Evolutionary conservation across 257 asterid genomes (phyloP).

Genomic region (Penstemon davidsonii): DNA sequence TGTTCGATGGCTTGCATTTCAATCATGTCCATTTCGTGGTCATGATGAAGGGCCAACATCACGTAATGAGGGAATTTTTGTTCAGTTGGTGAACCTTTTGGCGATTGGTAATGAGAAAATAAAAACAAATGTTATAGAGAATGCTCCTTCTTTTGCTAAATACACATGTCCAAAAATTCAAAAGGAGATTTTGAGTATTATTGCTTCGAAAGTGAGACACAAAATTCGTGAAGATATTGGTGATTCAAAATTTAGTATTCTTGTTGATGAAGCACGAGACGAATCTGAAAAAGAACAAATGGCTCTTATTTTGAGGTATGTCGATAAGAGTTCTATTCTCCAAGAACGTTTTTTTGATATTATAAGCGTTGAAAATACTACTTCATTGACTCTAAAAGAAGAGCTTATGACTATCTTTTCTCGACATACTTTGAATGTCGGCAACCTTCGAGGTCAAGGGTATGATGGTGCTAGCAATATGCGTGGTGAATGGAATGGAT

Average conservation of each 20-base stretch:
- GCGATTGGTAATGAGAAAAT: background rate
- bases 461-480: no score
- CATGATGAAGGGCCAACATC: background rate
- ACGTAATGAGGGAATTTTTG: background rate
- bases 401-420: no score
- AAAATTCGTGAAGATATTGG: background rate
- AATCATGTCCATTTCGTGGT: background rate
- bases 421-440: no score
- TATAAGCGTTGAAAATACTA: no score
- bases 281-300: no score
- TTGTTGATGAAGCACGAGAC: background rate
- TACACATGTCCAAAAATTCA: background rate
- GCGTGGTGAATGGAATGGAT: no score
- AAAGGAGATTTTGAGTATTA: background rate
- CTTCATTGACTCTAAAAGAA: no score
- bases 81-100: background rate
- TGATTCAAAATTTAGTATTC: background rate
- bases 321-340: no score
- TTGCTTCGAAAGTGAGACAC: background rate
- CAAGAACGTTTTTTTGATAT: no score
- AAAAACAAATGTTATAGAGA: background rate
- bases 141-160: background rate
- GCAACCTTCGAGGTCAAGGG: no score
- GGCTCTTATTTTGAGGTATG: no score
- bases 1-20: background rate